Evolutionary conservation across 140 eudicot genomes (phyloP).

Genomic region (Cichorium intybus): DNA sequence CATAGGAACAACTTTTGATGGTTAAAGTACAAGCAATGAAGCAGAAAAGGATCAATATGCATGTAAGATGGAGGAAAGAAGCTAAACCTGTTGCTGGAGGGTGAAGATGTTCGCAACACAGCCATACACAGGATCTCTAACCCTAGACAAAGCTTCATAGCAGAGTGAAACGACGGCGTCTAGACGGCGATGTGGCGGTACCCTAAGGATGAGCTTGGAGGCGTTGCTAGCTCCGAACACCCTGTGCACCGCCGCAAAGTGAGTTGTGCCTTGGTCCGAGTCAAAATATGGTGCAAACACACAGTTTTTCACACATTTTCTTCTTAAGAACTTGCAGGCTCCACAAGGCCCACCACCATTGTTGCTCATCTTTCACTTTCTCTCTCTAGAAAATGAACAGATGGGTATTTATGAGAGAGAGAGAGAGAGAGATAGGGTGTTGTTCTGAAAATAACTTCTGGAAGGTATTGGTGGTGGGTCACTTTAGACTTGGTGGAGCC

Average conservation of each 20-base stretch:
- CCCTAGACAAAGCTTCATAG: slow-evolving; percentile 72
- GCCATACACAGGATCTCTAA: slow-evolving; percentile 76
- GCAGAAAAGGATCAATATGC: background rate
- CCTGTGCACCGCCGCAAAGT: slow-evolving; percentile 74
- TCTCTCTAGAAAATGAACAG: slow-evolving; percentile 1
- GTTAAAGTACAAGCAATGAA: background rate
- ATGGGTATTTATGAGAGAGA: slow-evolving; percentile 19
- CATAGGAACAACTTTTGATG: background rate
- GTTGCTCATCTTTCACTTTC: slow-evolving; percentile 16
- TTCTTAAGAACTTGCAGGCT: slow-evolving; percentile 67
- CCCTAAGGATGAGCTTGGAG: slow-evolving; percentile 51
- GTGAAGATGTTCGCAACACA: slow-evolving; percentile 58
- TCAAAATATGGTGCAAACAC: slow-evolving; percentile 70
- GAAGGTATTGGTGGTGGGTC: slow-evolving; percentile 32
- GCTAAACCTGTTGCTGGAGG: slow-evolving; percentile 69
- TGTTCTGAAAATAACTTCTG: background rate
- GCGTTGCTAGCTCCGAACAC: slow-evolving; percentile 86
- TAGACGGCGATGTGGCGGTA: slow-evolving; percentile 54
- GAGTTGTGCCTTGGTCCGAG: slow-evolving; percentile 57
- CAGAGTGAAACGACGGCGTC: slow-evolving; percentile 74
- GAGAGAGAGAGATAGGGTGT: background rate
- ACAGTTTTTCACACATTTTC: slow-evolving; percentile 59
- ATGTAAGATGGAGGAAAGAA: background rate
- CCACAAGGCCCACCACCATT: slow-evolving; percentile 62
- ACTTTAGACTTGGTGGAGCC: slow-evolving; percentile 27